Percentiles rank a stretch among this genome's conserved stretches.
Conservation (phyloP, 2,329 filamentous ascomycete genomes). For the Coniochaeta sp. region DNA sequence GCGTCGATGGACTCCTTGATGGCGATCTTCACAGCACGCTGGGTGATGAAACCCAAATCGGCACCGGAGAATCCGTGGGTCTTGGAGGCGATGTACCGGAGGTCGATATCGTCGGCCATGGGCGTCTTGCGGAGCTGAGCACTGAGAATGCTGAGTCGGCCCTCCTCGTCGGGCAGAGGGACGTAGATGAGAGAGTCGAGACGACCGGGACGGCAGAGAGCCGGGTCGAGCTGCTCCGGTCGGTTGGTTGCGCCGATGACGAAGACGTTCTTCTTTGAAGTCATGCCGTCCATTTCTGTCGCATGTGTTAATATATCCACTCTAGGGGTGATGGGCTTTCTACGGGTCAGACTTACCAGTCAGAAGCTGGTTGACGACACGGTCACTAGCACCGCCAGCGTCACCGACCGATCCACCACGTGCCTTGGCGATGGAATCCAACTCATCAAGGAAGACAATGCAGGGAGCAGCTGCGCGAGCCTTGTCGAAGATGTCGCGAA, state of each 20-base stretch:
- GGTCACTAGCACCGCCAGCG: conserved; percentile 95
- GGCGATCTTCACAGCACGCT: conserved; percentile 97
- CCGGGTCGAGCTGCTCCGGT: conserved; percentile 96
- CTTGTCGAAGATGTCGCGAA: conserved; percentile 99
- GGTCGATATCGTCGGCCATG: conserved; percentile 77
- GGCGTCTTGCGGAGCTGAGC: conserved; percentile 98
- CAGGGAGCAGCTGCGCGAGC: conserved; percentile 95
- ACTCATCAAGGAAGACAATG: conserved; percentile 96
- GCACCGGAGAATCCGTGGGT: conserved; percentile 99
- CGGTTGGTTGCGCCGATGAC: conserved; percentile 98
- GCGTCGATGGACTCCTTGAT: conserved; percentile 92
- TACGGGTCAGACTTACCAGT: conserved; percentile 58
- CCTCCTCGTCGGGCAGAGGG: conserved; percentile 85
- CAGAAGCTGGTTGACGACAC: conserved; percentile 98
- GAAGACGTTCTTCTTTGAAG: conserved; percentile 99
- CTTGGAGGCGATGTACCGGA: conserved; percentile 89
- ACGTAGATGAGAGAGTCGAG: conserved; percentile 98
- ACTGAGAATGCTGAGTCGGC: conserved; percentile 82
- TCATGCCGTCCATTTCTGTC: conserved; percentile 96
- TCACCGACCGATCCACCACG: conserved; percentile 95
- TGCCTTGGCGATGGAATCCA: conserved; percentile 98
- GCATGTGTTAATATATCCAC: conserved; percentile 9
- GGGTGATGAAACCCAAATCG: conserved; percentile 97
- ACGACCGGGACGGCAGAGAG: conserved; percentile 95
- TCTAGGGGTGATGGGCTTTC: not conserved